Conservation (phyloP, 495 filamentous ascomycete species). For the Penicillium arizonense region DNA sequence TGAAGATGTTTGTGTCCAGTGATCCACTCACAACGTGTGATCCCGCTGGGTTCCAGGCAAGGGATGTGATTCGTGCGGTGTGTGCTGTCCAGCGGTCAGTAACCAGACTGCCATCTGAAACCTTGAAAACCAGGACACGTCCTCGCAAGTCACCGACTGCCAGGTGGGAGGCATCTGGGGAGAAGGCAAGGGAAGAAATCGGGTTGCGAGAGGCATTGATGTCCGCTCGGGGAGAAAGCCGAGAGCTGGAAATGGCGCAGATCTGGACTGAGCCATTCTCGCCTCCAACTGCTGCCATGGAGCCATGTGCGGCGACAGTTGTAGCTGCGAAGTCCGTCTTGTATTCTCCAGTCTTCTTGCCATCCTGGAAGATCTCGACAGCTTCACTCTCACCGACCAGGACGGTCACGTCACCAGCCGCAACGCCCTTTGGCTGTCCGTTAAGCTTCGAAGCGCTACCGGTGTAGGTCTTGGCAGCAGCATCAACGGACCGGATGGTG, state of each 20-base stretch:
- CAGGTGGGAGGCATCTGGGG: slow-evolving; percentile 65
- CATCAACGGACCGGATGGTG: slow-evolving; percentile 76
- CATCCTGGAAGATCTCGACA: slow-evolving; percentile 63
- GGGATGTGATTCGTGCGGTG: slow-evolving; percentile 77
- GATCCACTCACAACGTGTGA: slow-evolving; percentile 79
- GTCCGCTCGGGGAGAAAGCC: slow-evolving; percentile 42
- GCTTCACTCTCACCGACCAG: slow-evolving; percentile 65
- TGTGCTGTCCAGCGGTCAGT: slow-evolving; percentile 85
- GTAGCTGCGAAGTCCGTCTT: slow-evolving; percentile 67
- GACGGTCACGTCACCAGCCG: slow-evolving; percentile 42
- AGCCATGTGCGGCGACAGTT: slow-evolving; percentile 64
- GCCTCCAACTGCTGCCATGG: slow-evolving; percentile 70
- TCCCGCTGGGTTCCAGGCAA: slow-evolving; percentile 77
- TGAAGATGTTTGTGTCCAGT: slow-evolving; percentile 85
- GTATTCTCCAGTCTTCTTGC: slow-evolving; percentile 55
- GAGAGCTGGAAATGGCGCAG: slow-evolving; percentile 55
- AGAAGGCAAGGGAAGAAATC: slow-evolving; percentile 69
- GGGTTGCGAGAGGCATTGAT: slow-evolving; percentile 41
- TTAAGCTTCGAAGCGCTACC: slow-evolving; percentile 49
- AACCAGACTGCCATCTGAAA: slow-evolving; percentile 41
- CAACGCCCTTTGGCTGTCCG: slow-evolving; percentile 62
- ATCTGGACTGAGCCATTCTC: slow-evolving; percentile 71
- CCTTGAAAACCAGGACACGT: slow-evolving; percentile 75
- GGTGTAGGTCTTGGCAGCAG: slow-evolving; percentile 56
- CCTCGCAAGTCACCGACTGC: slow-evolving; percentile 82